Base-by-base conservation (phyloP, 495 filamentous ascomycete genomes). In the Penicillium riverlandense region DNA sequence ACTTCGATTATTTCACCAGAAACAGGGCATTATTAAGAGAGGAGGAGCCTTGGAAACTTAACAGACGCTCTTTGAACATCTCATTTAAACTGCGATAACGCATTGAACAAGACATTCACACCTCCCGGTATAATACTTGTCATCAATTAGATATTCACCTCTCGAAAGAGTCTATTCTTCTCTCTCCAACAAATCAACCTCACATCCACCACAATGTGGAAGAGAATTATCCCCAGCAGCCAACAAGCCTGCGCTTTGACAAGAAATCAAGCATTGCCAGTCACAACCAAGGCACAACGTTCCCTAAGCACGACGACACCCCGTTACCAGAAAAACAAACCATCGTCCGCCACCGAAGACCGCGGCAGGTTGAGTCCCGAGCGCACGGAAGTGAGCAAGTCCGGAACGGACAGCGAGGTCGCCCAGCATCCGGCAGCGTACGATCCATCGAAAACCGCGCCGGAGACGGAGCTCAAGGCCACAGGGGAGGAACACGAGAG, bases 381-480 rank as follows among this genome's bases (percentile, higher is more conserved):
- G 41, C 57, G 70, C 8, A 72, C 67, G 22, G 82, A 86, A 51
- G 76, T 73, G 51, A 70, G 66, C 31, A 77, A 84, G 52, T 71
- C 70, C 29, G 81, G 75, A 5, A 77, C 74, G 7, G 80, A 84
- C 44, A 63, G 75, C 48, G 67, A 70, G 34, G 69, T 75, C 2
- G 73, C 77, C 9, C 53, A 59, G 9, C 66, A 69, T 29, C 54
- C 62, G 0, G 62, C 76, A 0, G 78, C 82, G 0, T 86, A 78
- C 49, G 70, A 85, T 53, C 80, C 82, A 0, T 57, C 61, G 13
- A 75, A 66, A 32, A 85, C 79, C 15, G 52, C 65, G 9, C 82
- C 83, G 0, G 76, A 83, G 58, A 53, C 61, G 29, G 69, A 82
- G 55, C 62, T 75, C 27, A 53, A 65, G 50, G 67, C 41, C 29